phyloP scores from a whole-genome alignment of 2,329 filamentous ascomycete species.

The Ophiostoma novo-ulmi region DNA sequence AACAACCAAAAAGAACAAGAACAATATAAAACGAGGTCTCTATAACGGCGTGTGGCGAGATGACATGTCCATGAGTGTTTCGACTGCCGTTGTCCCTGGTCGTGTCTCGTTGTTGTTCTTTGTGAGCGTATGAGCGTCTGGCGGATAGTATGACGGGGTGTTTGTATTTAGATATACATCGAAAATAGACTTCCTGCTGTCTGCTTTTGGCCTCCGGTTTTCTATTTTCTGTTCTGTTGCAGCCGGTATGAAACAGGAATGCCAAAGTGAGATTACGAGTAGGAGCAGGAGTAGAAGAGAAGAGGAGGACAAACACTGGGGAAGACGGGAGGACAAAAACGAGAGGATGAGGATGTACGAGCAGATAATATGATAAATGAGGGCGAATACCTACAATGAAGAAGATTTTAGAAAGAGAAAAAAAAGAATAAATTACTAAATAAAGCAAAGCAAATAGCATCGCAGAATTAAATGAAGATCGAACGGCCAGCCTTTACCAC shows the following conservation, averaged over 20 bases:
- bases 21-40: not conserved
- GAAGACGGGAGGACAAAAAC: conserved; percentile 1
- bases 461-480: not conserved
- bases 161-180: not conserved
- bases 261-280: not conserved
- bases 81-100: conserved; percentile 15
- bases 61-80: conserved; percentile 10
- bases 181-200: not conserved
- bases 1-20: not conserved
- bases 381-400: not conserved
- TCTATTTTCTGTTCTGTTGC: not conserved
- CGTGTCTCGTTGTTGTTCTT: conserved; percentile 1
- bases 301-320: not conserved
- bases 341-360: conserved; percentile 11
- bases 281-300: conserved; percentile 2
- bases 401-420: not conserved
- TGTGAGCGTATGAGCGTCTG: not conserved
- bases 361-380: not conserved
- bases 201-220: not conserved
- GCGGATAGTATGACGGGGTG: too few species aligned
- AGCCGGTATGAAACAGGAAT: conserved; percentile 14
- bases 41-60: conserved; percentile 2
- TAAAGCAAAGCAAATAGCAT: not conserved
- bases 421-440: not conserved
- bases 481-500: not conserved